Conservation (phyloP, 2,329 filamentous ascomycete genomes). For the Aureobasidium sp. region DNA sequence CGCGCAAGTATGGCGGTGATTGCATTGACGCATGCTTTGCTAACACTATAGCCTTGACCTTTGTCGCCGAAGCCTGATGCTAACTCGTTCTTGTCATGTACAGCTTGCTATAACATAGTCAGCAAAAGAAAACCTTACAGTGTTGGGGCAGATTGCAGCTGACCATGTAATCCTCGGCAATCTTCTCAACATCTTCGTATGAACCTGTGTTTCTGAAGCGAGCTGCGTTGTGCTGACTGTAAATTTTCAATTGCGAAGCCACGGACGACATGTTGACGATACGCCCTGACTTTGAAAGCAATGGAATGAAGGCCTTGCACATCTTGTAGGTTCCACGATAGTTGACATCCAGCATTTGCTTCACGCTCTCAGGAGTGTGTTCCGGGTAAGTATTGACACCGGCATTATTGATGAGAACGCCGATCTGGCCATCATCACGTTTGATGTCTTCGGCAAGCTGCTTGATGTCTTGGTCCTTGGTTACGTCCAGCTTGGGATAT, state of each 20-base stretch:
- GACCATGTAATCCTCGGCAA: constrained; percentile 28
- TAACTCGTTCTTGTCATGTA: constrained; percentile 21
- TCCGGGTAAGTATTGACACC: constrained; percentile 28
- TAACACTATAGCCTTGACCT: constrained; percentile 28
- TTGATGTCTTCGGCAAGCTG: constrained; percentile 25
- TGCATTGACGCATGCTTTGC: constrained; percentile 31
- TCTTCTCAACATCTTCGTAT: constrained; percentile 24
- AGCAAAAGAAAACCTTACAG: constrained; percentile 1
- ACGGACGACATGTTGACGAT: constrained; percentile 33
- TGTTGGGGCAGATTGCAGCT: neutral
- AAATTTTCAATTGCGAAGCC: constrained; percentile 27
- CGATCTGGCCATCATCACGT: constrained; percentile 18
- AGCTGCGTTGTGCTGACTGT: constrained; percentile 22
- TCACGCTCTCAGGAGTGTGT: constrained; percentile 25
- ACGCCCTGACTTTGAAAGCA: constrained; percentile 24
- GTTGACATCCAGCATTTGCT: constrained; percentile 30
- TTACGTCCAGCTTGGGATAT: constrained; percentile 30
- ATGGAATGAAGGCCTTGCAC: constrained; percentile 29
- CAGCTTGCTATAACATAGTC: constrained; percentile 17
- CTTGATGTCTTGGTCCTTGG: constrained; percentile 23
- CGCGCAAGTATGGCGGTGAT: constrained; percentile 28
- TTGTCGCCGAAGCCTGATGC: constrained; percentile 25
- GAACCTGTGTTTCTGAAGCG: constrained; percentile 23
- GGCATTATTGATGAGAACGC: constrained; percentile 34
- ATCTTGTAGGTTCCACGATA: constrained; percentile 32